A percentile compares a stretch with the other conserved stretches of the same genome.
These are phyloP conservation scores for Ogataea haglerorum DNA, from an alignment of 805 yeast genomes.

Conservation along the genomic window DNA sequence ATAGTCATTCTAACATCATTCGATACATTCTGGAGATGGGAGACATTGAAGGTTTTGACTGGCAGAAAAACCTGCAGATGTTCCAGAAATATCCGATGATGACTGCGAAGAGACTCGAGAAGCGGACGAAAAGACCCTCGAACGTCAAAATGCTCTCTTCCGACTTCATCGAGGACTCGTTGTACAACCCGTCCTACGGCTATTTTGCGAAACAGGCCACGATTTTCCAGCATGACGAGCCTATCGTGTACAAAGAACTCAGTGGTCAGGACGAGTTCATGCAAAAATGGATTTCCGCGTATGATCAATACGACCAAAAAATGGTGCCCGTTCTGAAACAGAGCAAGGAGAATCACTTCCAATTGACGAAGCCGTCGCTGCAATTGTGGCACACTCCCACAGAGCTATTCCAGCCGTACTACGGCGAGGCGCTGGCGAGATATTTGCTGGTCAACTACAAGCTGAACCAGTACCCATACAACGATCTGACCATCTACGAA, in stretches of 20 bases:
- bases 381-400: constrained; percentile 92
- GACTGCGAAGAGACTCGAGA: constrained; percentile 34
- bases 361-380: constrained; percentile 38
- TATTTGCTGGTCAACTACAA: constrained; percentile 71
- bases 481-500: constrained; percentile 74
- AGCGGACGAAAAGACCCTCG: constrained; percentile 48
- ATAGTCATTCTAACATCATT: constrained; percentile 22
- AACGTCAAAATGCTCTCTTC: constrained; percentile 67
- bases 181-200: constrained; percentile 80
- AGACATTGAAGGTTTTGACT: constrained; percentile 35
- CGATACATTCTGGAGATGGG: constrained; percentile 31
- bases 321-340: constrained; percentile 22
- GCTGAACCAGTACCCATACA: constrained; percentile 62
- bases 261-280: constrained; percentile 67
- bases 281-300: constrained; percentile 62
- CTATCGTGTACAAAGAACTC: constrained; percentile 59
- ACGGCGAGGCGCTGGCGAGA: constrained; percentile 83
- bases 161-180: constrained; percentile 81
- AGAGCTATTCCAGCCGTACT: constrained; percentile 77
- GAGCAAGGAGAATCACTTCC: constrained; percentile 20
- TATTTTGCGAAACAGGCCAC: constrained; percentile 77
- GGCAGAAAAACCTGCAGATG: constrained; percentile 29
- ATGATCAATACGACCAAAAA: constrained; percentile 46
- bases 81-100: constrained; percentile 46
- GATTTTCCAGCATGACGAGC: constrained; percentile 64